Base-by-base conservation (phyloP, 2,329 filamentous ascomycete species). In the Ceratocystis harringtonii region DNA sequence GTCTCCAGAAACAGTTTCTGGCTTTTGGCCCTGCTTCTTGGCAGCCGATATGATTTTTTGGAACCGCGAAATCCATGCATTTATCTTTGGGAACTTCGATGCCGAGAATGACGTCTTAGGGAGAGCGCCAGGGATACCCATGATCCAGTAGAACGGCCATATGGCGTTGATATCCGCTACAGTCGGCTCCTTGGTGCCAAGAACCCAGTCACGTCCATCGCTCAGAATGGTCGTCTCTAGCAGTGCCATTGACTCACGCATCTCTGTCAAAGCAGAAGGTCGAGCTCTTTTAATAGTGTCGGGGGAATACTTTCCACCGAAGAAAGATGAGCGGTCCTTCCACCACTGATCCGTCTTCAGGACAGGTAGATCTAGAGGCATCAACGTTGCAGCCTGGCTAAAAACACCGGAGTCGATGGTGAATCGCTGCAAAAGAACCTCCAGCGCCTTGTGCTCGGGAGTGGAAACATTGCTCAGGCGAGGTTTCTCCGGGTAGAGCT, bases 91-190 rank as follows among this genome's bases (percentile, higher is more conserved):
- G 70, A 82, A 88, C 48, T 74, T 75, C 19, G 73, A 72, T 15
- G 75, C 71, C 2, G 80, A 80, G 68, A 89, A 79, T 5, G 78
- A 70, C 22, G 80, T 76, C 61, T 75, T 66, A 3, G 82, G 80
- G 60, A 88, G 76, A 15, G 81, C 80, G 3, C 80, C 80, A 12
- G 79, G 79, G 60, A 88, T 75, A 10, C 74, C 75, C 2, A 74
- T 72, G 1, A 89, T 73, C 87, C 87, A 90, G 72, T 86, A 80
- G 69, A 90, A 79, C 0, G 81, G 78, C 84, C 84, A 89, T 12
- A 87, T 75, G 55, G 81, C 83, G 74, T 90, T 84, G 67, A 90
- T 83, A 72, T 91, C 88, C 3, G 82, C 84, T 68, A 89, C 72
- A 1, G 77, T 79, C 1, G 84, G 82, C 19, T 73, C 72, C 2